A percentile compares a stretch with the other conserved stretches of the same genome.
phyloP scores from a whole-genome alignment of 352 stramenopile genomes.

The Globisporangium viniferum region DNA sequence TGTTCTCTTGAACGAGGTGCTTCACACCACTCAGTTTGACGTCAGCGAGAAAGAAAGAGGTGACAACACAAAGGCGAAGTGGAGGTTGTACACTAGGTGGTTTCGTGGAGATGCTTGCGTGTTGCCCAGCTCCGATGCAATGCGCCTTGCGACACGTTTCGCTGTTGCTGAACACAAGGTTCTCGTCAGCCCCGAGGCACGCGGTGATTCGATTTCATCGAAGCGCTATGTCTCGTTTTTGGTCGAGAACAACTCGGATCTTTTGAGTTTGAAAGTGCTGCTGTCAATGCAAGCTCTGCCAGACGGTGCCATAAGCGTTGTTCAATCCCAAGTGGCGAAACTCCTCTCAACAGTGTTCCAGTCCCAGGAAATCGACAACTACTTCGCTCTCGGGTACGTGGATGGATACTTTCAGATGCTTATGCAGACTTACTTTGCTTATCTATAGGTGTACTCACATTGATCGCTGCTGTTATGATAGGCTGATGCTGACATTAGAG shows the following conservation, averaged over 20 bases:
- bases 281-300: conserved; percentile 57
- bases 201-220: conserved; percentile 43
- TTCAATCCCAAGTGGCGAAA: conserved; percentile 48
- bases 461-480: conserved; percentile 11
- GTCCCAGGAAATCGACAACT: conserved; percentile 66
- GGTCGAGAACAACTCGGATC: conserved; percentile 55
- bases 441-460: not conserved
- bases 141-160: conserved; percentile 58
- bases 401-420: not conserved
- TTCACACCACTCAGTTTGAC: conserved; percentile 44
- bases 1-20: conserved; percentile 45
- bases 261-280: conserved; percentile 65
- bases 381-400: conserved; percentile 57
- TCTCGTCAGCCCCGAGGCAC: conserved; percentile 13
- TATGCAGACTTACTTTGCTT: not conserved
- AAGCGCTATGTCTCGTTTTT: conserved; percentile 71
- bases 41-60: not conserved
- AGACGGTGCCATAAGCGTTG: conserved; percentile 43
- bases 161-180: conserved; percentile 55
- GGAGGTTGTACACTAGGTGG: conserved; percentile 50
- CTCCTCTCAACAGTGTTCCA: conserved; percentile 72
- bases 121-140: conserved; percentile 43
- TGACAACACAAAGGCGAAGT: conserved; percentile 6
- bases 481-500: conserved; percentile 75
- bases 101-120: conserved; percentile 57